Evolutionary conservation across 169 alveolate species (phyloP), one percentile per base, ranked within the genome.

Genomic region (Theileria parva): DNA sequence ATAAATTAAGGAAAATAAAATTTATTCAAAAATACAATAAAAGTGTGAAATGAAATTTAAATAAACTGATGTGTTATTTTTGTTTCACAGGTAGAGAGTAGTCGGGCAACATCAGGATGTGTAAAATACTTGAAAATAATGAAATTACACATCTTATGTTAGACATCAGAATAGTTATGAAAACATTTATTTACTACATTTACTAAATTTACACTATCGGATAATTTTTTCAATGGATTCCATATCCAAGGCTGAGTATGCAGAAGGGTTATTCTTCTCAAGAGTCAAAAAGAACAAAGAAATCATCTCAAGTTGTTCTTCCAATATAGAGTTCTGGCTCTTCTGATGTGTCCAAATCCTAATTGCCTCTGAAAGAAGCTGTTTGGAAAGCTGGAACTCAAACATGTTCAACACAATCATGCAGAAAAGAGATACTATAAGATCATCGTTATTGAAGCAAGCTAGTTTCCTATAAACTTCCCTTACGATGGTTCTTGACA

Each of bases 381-480:
- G 34, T 8, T 67, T 66, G 37, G 88, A 77, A 2, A 83, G 63
- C 12, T 75, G 83, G 61, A 83, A 21, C 51, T 76, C 84, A 30
- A 83, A 83, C 73, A 83, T 50, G 7, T 77, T 71, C 2, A 83
- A 76, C 23, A 67, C 77, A 15, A 75, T 55, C 86, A 77, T 77
- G 32, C 89, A 50, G 55, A 66, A 83, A 4, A 83, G 64, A 13
- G 91, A 79, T 64, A 90, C 80, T 19, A 90, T 76, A 30, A 90
- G 77, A 37, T 90, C 94, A 74, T 90, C 94, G 34, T 91, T 66
- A 66, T 90, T 90, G 70, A 79, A 90, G 64, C 92, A 84, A 17
- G 87, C 92, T 32, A 90, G 73, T 79, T 90, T 90, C 44, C 94
- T 25, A 59, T 85, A 84, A 15, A 90, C 69, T 80, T 90, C 94